Base-by-base conservation (phyloP, 192 early-diverging fungal species). In the Mortierella claussenii region DNA sequence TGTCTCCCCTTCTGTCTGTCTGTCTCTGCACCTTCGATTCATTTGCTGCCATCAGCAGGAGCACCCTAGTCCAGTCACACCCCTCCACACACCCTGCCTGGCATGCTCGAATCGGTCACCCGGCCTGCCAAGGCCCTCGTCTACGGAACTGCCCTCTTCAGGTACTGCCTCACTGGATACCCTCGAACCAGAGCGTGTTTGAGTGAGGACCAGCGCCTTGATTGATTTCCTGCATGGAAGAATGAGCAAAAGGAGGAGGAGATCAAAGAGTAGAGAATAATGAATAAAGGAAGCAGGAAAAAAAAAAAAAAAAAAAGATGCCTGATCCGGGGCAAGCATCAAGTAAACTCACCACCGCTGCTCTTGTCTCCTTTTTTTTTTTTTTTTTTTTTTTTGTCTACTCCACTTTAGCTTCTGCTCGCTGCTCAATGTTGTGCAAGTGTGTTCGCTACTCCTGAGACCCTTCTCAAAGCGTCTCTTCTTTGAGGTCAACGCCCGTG, bases 381-480 rank as follows among this genome's bases (percentile, higher is more conserved):
- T 23, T 23, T 30, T 11, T n/a, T 31, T 66, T 43, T 56, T 43
- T 32, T 21, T 57, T 42, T 11, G n/a, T 10, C 34, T 7, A n/a
- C n/a, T n/a, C n/a, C n/a, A n/a, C n/a, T 6, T 20, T 61, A 82
- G 81, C 37, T 79, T 82, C 51, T 78, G 76, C n/a, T 75, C 78
- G 32, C 42, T 78, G 48, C 62, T 82, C 47, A 82, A 82, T 75
- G 69, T 83, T 11, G 78, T 82, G 30, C 86, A 87, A 46, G 46
- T 83, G 33, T 74, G 73, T 43, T 85, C 86, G 1, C 54, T 87
- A 33, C 64, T 84, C 31, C 40, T 85, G 24, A 55, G 57, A 21
- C 86, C 86, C 0, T 83, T 84, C 60, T 82, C 84, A n/a, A 64
- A 73, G 46, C 55, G 78, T 28, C 65, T 82, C 37, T 74, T 87